Percentiles rank a stretch among this genome's conserved stretches.
Conservation (phyloP, 768 basidiomycete genomes). For the Cystofilobasidium ferigula region DNA sequence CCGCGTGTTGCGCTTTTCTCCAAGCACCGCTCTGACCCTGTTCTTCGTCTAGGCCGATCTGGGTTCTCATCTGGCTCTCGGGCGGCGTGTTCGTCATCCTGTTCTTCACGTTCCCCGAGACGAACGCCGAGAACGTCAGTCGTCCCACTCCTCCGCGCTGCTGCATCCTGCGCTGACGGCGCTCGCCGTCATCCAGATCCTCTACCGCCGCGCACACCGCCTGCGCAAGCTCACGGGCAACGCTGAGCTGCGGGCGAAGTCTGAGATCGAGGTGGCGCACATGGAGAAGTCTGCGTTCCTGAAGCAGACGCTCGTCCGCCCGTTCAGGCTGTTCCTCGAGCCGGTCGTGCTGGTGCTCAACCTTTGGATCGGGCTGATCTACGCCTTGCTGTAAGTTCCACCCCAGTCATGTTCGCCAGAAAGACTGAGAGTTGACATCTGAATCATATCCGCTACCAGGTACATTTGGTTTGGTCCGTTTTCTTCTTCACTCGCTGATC, state of each 20-base stretch:
- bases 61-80: constrained; percentile 37
- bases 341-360: constrained; percentile 33
- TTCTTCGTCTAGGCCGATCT: constrained; percentile 31
- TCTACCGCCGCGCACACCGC: constrained; percentile 28
- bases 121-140: constrained; percentile 7
- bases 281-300: constrained; percentile 9
- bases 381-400: not conserved
- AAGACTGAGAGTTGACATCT: too few species aligned
- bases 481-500: constrained; percentile 23
- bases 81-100: constrained; percentile 27
- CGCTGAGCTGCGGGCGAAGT: constrained; percentile 25
- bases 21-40: not conserved
- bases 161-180: not conserved
- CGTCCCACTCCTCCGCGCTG: not conserved
- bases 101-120: constrained; percentile 37
- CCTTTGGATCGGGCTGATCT: not conserved
- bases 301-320: constrained; percentile 28
- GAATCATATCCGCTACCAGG: too few species aligned
- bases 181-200: constrained; percentile 5
- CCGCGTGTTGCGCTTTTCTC: too few species aligned
- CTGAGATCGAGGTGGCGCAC: constrained; percentile 22
- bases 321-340: constrained; percentile 33
- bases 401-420: too few species aligned
- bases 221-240: constrained; percentile 34
- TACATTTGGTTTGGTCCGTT: constrained; percentile 29